Base-by-base conservation (phyloP, 177 flowering plant species). In the Vitis hybrid region DNA sequence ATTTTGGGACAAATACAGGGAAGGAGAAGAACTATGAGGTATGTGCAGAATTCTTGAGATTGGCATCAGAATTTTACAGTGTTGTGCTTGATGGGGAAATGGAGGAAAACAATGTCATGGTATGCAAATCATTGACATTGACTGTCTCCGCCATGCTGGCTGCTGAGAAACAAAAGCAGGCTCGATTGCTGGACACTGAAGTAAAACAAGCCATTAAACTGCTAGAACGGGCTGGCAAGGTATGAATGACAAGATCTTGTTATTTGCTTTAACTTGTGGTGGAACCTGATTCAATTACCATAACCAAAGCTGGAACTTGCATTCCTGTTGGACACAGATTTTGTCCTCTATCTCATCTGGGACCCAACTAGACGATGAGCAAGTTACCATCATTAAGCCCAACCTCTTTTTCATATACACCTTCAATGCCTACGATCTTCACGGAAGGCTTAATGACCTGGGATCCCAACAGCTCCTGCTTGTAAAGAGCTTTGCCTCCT, bases 211-310 rank as follows among this genome's bases (percentile, higher is more conserved):
- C 94, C 21, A 54, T 80, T 17, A 88, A 87, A 72, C 57, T 91
- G 77, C 86, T 91, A 8, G 91, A 86, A 56, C 90, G 79, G 83
- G 94, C 92, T 48, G 91, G 86, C 50, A 89, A 92, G 95, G 99
- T 91, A 86, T 61, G 72, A 18, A 17, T 27, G 3, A 27, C 30
- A 27, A 27, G 30, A 0, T 27, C 30, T 27, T 27, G 10, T 61
- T 30, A n/a, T 40, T 5, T 40, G 46, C 46, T 40, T 40, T 7
- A 27, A 40, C 46, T 40, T 40, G 46, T 40, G 46, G 0, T 27
- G 30, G 0, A 27, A 27, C 30, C 30, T 27, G 30, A 27, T 27
- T 27, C 30, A 27, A 27, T 27, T 27, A 27, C 30, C 30, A 27
- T 27, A 27, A 27, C 30, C 30, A 27, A 27, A 27, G 30, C 30